Evolutionary conservation across 176 grass and related monocot species (phyloP).

Genomic region (Poa annua): DNA sequence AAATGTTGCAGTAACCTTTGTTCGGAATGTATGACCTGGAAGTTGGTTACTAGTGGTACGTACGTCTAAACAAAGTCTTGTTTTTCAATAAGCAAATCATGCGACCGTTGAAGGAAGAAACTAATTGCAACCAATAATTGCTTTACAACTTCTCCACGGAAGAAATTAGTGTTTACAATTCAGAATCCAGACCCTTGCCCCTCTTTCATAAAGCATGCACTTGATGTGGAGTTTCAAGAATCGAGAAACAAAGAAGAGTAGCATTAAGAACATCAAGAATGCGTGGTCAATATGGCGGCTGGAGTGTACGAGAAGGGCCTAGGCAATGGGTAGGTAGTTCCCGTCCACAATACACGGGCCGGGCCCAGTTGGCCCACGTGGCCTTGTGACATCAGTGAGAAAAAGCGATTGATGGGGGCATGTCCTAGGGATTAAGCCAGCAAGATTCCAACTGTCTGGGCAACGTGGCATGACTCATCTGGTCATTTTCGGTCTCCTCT

Average conservation of each 20-base stretch:
- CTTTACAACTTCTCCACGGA: not conserved
- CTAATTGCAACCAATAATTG: not conserved
- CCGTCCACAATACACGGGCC: constrained; percentile 48
- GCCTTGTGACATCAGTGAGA: constrained; percentile 48
- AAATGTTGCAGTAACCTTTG: too few species aligned
- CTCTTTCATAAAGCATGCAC: not conserved
- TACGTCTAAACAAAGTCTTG: not conserved
- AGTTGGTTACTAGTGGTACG: not conserved
- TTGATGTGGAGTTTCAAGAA: too few species aligned
- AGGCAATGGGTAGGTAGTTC: constrained; percentile 31
- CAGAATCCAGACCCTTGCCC: not conserved
- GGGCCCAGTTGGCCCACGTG: constrained; percentile 16
- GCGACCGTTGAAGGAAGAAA: not conserved
- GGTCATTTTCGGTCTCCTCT: not conserved
- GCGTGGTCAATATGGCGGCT: not conserved
- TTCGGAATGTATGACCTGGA: not conserved
- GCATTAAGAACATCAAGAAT: too few species aligned
- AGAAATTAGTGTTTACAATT: not conserved
- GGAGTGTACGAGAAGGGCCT: not conserved
- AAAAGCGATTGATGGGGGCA: constrained; percentile 46
- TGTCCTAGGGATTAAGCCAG: constrained; percentile 58
- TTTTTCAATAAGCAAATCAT: not conserved
- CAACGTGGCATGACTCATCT: constrained; percentile 52
- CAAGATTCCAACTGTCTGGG: constrained; percentile 73
- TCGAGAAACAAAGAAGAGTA: too few species aligned